Conservation (phyloP, 345 rosid genomes). For the Rhodamnia argentea region DNA sequence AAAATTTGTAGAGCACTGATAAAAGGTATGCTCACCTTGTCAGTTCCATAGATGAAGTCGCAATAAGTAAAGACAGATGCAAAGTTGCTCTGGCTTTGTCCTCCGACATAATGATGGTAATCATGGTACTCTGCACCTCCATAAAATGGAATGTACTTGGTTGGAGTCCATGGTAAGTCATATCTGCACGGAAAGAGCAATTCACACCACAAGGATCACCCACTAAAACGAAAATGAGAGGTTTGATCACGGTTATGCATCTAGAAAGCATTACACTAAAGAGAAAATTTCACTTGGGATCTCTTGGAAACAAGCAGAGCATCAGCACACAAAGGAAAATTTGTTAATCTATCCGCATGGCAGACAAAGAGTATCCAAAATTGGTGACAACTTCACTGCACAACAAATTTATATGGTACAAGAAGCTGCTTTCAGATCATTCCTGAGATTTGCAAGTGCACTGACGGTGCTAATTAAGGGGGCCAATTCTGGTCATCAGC, state of each 20-base stretch:
- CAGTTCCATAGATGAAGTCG: slow-evolving; percentile 89
- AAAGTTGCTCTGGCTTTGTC: slow-evolving; percentile 97
- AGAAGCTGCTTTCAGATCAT: neutral
- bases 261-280: neutral
- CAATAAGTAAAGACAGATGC: slow-evolving; percentile 97
- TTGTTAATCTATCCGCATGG: neutral
- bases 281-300: neutral
- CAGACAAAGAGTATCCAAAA: neutral
- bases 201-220: neutral
- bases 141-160: slow-evolving; percentile 86
- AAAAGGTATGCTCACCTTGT: slow-evolving; percentile 41
- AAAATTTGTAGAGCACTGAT: neutral
- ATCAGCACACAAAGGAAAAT: neutral
- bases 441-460: neutral
- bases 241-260: neutral
- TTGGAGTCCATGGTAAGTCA: slow-evolving; percentile 84
- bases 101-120: slow-evolving; percentile 98
- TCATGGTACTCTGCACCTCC: slow-evolving; percentile 98
- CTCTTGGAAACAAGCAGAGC: neutral
- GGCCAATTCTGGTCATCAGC: neutral
- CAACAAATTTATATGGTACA: neutral
- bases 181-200: slow-evolving; percentile 30
- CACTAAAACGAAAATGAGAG: neutral
- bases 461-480: neutral
- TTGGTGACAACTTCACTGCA: neutral